Conservation (phyloP, 176 grass and related monocot genomes). For the Cocos nucifera region DNA sequence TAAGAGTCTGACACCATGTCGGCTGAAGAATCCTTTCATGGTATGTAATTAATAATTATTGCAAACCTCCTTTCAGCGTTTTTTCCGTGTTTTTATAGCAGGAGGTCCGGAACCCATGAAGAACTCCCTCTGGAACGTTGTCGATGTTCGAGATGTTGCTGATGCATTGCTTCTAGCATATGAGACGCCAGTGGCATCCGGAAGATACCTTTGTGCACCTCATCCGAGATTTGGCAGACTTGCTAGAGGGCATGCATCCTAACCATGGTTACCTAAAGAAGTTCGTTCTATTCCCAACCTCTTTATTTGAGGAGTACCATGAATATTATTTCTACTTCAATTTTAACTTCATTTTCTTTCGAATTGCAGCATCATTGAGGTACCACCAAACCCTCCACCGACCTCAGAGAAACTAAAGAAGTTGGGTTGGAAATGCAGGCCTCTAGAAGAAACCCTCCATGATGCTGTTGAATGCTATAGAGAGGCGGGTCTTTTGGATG, state of each 20-base stretch:
- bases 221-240: neutral
- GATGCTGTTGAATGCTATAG: slow-evolving; percentile 35
- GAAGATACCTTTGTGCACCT: slow-evolving; percentile 27
- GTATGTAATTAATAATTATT: too few species aligned
- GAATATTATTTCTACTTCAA: too few species aligned
- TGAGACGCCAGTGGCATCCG: slow-evolving; percentile 16
- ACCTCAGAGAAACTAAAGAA: slow-evolving; percentile 27
- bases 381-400: neutral
- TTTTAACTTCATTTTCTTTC: neutral
- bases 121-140: slow-evolving; percentile 9
- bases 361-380: slow-evolving; percentile 16
- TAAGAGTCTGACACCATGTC: too few species aligned
- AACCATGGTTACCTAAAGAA: slow-evolving; percentile 28
- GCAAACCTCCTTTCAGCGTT: neutral
- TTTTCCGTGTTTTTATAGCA: slow-evolving; percentile 4
- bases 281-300: neutral
- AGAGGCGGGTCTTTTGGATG: slow-evolving; percentile 28
- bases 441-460: slow-evolving; percentile 31
- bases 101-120: slow-evolving; percentile 22
- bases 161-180: slow-evolving; percentile 27
- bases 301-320: too few species aligned
- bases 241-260: slow-evolving; percentile 36
- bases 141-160: slow-evolving; percentile 24
- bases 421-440: slow-evolving; percentile 39
- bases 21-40: too few species aligned